A percentile compares a stretch with the other conserved stretches of the same genome.
These are phyloP conservation scores for Cystobasidium slooffiae DNA, from an alignment of 1,284 basidiomycete genomes.

Conservation along the genomic window DNA sequence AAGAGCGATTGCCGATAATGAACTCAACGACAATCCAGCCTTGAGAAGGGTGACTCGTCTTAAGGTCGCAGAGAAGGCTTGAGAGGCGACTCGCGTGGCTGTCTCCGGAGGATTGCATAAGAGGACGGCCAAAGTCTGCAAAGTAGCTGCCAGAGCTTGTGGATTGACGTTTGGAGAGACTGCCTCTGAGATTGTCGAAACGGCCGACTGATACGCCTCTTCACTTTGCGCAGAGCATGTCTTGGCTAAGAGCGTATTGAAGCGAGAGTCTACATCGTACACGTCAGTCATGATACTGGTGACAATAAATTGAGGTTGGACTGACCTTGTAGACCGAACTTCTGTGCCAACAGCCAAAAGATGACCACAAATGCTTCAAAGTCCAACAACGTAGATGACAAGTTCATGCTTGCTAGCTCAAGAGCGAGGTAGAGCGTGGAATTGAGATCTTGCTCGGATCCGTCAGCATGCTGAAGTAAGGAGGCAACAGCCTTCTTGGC, in stretches of 20 bases:
- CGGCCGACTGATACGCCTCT: constrained; percentile 13
- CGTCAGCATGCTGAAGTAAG: background rate
- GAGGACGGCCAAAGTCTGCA: background rate
- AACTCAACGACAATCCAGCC: background rate
- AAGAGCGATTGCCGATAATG: constrained; percentile 3
- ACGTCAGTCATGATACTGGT: too few species aligned
- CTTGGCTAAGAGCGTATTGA: background rate
- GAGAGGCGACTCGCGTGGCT: constrained; percentile 8
- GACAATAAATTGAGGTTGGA: background rate
- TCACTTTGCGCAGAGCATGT: background rate
- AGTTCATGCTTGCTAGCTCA: constrained; percentile 14
- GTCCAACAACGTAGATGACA: background rate
- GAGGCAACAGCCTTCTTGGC: background rate
- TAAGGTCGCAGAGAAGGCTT: constrained; percentile 32
- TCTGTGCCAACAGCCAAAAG: constrained; percentile 13
- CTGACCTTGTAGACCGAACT: constrained; percentile 9
- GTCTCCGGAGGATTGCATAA: constrained; percentile 30
- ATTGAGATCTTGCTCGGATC: background rate
- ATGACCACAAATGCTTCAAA: constrained; percentile 31
- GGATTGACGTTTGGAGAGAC: background rate
- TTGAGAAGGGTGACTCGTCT: constrained; percentile 7
- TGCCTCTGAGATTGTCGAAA: constrained; percentile 2
- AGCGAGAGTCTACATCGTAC: background rate
- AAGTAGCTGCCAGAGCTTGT: constrained; percentile 3
- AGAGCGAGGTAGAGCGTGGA: background rate